Evolutionary conservation across 805 yeast species (phyloP).

Genomic region (Candida oleophila): DNA sequence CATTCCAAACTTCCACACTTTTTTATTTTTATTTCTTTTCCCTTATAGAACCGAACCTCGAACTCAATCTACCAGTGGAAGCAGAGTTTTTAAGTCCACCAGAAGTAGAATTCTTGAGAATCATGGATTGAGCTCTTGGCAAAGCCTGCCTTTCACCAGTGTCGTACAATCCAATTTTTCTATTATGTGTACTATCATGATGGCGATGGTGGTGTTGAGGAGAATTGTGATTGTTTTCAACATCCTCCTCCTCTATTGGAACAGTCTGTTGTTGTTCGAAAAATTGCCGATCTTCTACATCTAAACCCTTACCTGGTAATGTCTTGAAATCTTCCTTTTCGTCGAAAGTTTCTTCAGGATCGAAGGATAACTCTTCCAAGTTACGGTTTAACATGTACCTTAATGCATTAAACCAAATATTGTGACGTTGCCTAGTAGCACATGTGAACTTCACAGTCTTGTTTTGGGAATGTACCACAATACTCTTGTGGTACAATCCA

Average conservation of each 20-base stretch:
- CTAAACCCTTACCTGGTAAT: constrained; percentile 3
- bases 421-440: constrained; percentile 82
- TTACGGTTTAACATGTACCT: constrained; percentile 69
- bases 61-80: constrained; percentile 14
- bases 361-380: constrained; percentile 55
- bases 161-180: constrained; percentile 11
- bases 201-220: not conserved
- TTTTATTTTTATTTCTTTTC: constrained; percentile 6
- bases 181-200: not conserved
- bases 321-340: constrained; percentile 12
- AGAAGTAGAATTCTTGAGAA: constrained; percentile 7
- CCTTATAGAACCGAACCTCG: constrained; percentile 16
- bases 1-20: not conserved
- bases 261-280: not conserved
- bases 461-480: constrained; percentile 67
- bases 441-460: constrained; percentile 79
- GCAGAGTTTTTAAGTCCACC: constrained; percentile 7
- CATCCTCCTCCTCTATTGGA: not conserved
- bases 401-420: constrained; percentile 85
- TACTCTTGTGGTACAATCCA: constrained; percentile 82
- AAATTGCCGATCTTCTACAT: not conserved
- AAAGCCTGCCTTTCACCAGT: constrained; percentile 20
- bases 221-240: not conserved
- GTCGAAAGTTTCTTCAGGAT: constrained; percentile 17
- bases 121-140: constrained; percentile 15